Conservation (phyloP, 2,329 filamentous ascomycete genomes). For the Pochonia chlamydosporia region DNA sequence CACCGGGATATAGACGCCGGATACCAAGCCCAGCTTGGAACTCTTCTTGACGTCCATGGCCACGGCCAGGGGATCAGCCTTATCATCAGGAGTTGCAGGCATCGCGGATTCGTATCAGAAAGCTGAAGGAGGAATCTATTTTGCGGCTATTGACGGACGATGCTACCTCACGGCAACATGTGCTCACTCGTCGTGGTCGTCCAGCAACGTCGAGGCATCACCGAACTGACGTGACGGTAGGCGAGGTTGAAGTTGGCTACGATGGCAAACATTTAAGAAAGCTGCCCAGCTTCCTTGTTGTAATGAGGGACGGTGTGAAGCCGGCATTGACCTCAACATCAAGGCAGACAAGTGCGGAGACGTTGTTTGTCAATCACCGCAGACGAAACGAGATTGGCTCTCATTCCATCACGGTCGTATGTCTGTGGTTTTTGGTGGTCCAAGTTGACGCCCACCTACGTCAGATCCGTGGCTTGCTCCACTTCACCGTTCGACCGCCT, state of each 20-base stretch:
- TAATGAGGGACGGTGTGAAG: too few species aligned
- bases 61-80: slow-evolving; percentile 10
- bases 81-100: slow-evolving; percentile 12
- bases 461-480: too few species aligned
- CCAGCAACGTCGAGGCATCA: not conserved
- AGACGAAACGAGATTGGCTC: too few species aligned
- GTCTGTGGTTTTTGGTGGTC: not conserved
- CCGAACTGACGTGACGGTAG: not conserved
- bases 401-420: too few species aligned
- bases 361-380: not conserved
- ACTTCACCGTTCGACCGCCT: not conserved
- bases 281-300: too few species aligned
- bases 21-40: slow-evolving; percentile 69
- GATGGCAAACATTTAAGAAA: not conserved
- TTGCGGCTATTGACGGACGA: not conserved
- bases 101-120: slow-evolving; percentile 1
- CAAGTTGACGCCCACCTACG: not conserved
- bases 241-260: not conserved
- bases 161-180: not conserved
- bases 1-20: slow-evolving; percentile 81
- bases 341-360: not conserved
- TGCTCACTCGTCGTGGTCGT: not conserved
- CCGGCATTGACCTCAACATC: too few species aligned
- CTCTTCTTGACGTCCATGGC: slow-evolving; percentile 32
- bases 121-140: not conserved